Percentiles rank a stretch among this genome's conserved stretches.
phyloP scores from a whole-genome alignment of 306 rosid genomes.

The Leucaena leucocephala region DNA sequence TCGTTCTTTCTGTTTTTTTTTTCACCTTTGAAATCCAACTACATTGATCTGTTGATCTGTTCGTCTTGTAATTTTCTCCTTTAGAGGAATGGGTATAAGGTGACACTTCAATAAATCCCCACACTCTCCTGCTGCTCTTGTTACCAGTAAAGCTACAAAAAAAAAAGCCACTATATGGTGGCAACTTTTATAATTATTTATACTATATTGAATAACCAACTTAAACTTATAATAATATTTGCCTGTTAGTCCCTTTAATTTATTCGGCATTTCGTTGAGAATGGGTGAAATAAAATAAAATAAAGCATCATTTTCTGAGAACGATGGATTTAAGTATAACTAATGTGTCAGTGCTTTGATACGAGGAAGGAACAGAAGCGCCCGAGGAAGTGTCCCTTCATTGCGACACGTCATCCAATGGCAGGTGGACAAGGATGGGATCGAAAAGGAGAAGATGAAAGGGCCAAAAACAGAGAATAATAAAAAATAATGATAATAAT shows the following conservation, averaged over 20 bases:
- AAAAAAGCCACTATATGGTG: not conserved
- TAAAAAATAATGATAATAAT: not conserved
- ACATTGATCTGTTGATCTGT: not conserved
- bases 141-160: not conserved
- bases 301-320: conserved; percentile 29
- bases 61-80: not conserved
- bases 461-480: not conserved
- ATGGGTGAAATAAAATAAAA: not conserved
- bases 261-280: not conserved
- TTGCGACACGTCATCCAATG: conserved; percentile 17
- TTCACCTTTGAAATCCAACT: not conserved
- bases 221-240: not conserved
- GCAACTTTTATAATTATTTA: not conserved
- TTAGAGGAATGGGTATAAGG: not conserved
- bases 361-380: not conserved
- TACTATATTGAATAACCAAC: not conserved
- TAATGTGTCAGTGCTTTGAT: conserved; percentile 25
- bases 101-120: not conserved
- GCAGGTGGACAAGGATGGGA: not conserved
- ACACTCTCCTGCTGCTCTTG: not conserved
- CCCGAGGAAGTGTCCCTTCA: not conserved
- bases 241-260: not conserved
- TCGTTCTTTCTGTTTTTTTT: not conserved
- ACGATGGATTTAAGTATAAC: conserved; percentile 3
- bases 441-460: not conserved